phyloP scores from a whole-genome alignment of 257 asterid genomes.

The Solanum chilense region DNA sequence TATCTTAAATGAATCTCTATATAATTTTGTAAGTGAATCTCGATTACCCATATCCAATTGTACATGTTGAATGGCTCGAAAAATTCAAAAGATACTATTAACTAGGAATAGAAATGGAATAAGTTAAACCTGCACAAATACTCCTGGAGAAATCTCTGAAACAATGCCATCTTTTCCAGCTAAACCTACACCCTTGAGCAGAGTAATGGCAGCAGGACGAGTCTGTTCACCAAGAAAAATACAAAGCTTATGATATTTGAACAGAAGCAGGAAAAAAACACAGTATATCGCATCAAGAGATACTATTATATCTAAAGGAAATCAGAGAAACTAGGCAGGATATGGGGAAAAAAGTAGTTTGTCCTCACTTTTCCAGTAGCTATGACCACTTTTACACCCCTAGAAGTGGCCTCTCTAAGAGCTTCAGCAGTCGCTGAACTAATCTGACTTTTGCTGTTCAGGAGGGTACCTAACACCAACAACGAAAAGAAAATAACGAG shows the following conservation, averaged over 20 bases:
- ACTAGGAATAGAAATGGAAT: neutral
- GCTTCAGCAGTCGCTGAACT: conserved; percentile 68
- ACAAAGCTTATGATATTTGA: conserved; percentile 1
- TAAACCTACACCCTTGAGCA: conserved; percentile 63
- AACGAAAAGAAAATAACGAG: neutral
- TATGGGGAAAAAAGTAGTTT: neutral
- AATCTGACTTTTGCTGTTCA: conserved; percentile 91
- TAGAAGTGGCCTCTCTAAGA: conserved; percentile 70
- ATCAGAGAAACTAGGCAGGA: neutral
- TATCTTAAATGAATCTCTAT: neutral
- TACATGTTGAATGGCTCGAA: neutral
- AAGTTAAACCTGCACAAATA: conserved; percentile 71
- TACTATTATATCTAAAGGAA: neutral
- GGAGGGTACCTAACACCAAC: conserved; percentile 61
- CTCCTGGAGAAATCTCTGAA: conserved; percentile 85
- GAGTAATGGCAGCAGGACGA: conserved; percentile 74
- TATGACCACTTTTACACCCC: conserved; percentile 90
- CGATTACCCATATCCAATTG: neutral
- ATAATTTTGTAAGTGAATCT: neutral
- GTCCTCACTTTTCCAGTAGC: conserved; percentile 95
- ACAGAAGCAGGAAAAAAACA: neutral
- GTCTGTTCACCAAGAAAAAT: conserved; percentile 33
- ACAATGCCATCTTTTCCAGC: conserved; percentile 69
- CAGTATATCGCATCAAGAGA: neutral
- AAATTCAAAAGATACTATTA: neutral